These are phyloP conservation scores for Botrytis deweyae DNA, from an alignment of 2,329 filamentous ascomycete species.

Conservation along the genomic window DNA sequence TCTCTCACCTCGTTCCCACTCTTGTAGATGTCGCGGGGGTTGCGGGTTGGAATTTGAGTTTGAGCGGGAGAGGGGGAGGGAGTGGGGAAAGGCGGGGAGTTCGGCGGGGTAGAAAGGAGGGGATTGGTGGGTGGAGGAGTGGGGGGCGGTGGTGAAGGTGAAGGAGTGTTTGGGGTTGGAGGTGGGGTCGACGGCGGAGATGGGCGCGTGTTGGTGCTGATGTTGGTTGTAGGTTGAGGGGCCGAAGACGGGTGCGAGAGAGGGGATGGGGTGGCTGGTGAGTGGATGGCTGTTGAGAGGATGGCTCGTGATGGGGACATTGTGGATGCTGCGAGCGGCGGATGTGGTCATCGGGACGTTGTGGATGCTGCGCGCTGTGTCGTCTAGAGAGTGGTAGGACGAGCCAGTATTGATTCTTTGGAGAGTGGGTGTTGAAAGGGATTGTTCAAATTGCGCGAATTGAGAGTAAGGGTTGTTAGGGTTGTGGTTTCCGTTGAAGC, in stretches of 20 bases:
- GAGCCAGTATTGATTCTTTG: constrained; percentile 15
- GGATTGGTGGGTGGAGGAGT: background rate
- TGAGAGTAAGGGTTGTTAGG: constrained; percentile 20
- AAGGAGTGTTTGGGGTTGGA: constrained; percentile 21
- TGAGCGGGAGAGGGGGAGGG: constrained; percentile 3
- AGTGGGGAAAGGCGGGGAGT: background rate
- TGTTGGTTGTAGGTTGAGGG: constrained; percentile 5
- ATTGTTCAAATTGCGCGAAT: constrained; percentile 21
- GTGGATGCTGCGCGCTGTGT: constrained; percentile 3
- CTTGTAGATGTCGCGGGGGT: background rate
- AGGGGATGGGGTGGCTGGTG: background rate
- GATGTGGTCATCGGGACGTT: background rate
- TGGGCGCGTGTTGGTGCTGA: background rate
- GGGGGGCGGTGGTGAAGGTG: constrained; percentile 18
- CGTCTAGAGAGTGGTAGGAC: constrained; percentile 12
- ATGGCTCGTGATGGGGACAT: background rate
- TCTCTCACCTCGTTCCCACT: background rate
- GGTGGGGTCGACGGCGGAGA: constrained; percentile 9
- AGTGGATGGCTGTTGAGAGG: background rate
- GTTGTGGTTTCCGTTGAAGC: background rate
- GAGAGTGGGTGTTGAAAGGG: constrained; percentile 15
- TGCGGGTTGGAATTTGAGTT: background rate
- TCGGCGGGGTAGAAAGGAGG: background rate
- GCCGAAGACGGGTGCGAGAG: background rate
- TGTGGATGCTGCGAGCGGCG: constrained; percentile 3